phyloP scores from a whole-genome alignment of 2,329 filamentous ascomycete species.

The Diaporthe sp. region DNA sequence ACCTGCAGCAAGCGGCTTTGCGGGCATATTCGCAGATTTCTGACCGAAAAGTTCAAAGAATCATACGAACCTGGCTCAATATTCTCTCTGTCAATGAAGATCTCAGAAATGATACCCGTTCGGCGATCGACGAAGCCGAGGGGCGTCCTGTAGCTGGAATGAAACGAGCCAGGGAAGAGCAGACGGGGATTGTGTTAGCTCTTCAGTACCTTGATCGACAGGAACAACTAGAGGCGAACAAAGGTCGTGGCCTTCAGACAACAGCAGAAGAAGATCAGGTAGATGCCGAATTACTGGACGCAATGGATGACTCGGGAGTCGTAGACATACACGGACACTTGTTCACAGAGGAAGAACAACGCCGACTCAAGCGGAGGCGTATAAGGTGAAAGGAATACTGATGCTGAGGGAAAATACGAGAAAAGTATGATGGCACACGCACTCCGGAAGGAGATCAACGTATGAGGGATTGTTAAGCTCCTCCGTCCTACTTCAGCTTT shows the following conservation, averaged over 20 bases:
- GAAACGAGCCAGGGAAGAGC: not conserved
- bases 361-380: not conserved
- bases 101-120: not conserved
- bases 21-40: not conserved
- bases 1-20: not conserved
- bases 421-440: too few relatives aligned
- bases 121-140: not conserved
- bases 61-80: not conserved
- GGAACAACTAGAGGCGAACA: slow-evolving; percentile 4
- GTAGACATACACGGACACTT: not conserved
- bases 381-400: too few relatives aligned
- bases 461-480: too few relatives aligned
- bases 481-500: too few relatives aligned
- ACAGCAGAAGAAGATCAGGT: not conserved
- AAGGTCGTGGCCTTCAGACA: not conserved
- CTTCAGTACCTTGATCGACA: not conserved
- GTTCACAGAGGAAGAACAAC: slow-evolving; percentile 6
- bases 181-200: not conserved
- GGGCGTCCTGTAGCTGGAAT: not conserved
- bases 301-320: not conserved
- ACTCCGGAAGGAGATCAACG: too few relatives aligned
- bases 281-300: not conserved
- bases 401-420: not conserved
- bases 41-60: not conserved
- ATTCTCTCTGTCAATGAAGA: slow-evolving; percentile 1